Base-by-base conservation (phyloP, 2,329 filamentous ascomycete genomes). In the Colletotrichum trifolii region DNA sequence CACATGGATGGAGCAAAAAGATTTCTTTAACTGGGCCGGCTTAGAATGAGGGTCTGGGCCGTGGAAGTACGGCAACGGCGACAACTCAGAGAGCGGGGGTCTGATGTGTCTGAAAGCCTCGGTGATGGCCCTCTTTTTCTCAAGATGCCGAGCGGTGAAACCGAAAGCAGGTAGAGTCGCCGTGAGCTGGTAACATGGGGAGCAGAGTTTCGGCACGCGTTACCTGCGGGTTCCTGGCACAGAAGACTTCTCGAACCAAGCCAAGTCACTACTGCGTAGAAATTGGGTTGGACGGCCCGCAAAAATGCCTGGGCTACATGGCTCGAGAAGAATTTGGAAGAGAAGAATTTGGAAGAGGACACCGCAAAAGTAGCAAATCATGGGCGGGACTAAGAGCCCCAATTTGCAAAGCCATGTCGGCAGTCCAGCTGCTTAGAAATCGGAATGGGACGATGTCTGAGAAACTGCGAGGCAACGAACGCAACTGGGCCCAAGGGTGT, bases 1-100 rank as follows among this genome's bases (percentile, higher is more conserved):
- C 25, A 25, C 5, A 39, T 54, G 46, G 45, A 62, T 56, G 25
- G 40, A 40, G 46, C 33, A 58, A 65, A 56, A 58, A 62, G 49
- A 40, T 62, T 65, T 61, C 45, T 39, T 5, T 3, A 38, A 8
- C 35, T 46, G 35, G 57, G 25, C 15, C 45, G 25, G 62, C 45
- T 62, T 56, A 56, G 46, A 47, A 62, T 65, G 36, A 46, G 55
- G 45, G 25, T 40, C 52, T 15, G 45, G 12, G 46, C 42, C 54
- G 47, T 36, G 40, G n/a, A 50, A 17, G 55, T 12, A 34, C 36
- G 38, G 17, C 9, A 43, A 62, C 62, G 62, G 62, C 52, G 62
- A 65, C 57, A 65, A 52, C 52, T 65, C 62, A 58, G 62, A 46
- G 52, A 55, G 62, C 45, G 62, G 25, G 25, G 58, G 62, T 56